Evolutionary conservation across 768 basidiomycete species (phyloP).

Genomic region (Clathrus columnatus): DNA sequence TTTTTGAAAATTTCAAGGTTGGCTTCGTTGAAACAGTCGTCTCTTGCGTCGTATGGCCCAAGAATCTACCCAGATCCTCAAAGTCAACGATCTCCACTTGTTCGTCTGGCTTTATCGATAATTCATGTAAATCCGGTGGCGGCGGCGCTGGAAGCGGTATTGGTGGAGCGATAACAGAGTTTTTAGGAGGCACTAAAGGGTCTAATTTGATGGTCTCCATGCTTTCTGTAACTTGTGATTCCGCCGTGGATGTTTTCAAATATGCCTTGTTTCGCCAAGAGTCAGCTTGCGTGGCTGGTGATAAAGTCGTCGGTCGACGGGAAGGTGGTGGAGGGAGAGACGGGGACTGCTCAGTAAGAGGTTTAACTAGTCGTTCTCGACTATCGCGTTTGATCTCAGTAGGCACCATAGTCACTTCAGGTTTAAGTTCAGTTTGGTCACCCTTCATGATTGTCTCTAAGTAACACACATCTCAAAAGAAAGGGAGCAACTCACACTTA

Average conservation of each 20-base stretch:
- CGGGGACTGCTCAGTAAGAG: background rate
- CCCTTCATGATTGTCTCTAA: background rate
- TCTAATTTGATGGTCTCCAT: no score
- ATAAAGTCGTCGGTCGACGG: conserved; percentile 21
- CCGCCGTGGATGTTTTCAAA: conserved; percentile 8
- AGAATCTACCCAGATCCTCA: conserved; percentile 62
- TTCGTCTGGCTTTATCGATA: conserved; percentile 43
- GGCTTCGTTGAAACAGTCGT: background rate
- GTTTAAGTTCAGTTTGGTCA: background rate
- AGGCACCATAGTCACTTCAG: background rate
- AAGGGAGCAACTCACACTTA: background rate
- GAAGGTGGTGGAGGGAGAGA: conserved; percentile 19
- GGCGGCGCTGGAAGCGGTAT: conserved; percentile 29
- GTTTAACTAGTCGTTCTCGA: background rate
- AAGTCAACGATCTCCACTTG: conserved; percentile 78
- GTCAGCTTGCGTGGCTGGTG: conserved; percentile 34
- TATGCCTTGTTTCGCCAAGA: conserved; percentile 60
- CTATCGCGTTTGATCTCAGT: background rate
- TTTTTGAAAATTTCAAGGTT: background rate
- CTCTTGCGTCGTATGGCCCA: conserved; percentile 32
- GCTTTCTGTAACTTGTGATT: background rate
- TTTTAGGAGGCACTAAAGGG: no score
- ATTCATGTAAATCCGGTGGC: conserved; percentile 25
- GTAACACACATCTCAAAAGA: background rate
- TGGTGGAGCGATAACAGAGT: conserved; percentile 21